These are phyloP conservation scores for Didymosphaeria variabile DNA, from an alignment of 2,329 filamentous ascomycete genomes.

Conservation along the genomic window DNA sequence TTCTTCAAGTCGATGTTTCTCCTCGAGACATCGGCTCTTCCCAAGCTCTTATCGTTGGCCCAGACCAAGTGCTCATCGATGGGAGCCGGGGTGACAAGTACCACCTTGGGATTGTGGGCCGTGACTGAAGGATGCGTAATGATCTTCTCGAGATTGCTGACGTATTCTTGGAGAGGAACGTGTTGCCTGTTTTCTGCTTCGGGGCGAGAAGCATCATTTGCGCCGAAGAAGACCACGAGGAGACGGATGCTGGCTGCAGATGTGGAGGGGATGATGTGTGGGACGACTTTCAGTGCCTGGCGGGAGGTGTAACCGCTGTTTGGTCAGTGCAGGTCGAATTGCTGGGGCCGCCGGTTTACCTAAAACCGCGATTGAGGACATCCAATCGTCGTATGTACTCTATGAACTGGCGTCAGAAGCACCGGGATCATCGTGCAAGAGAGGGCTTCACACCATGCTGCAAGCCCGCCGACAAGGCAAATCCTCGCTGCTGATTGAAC, in stretches of 20 bases:
- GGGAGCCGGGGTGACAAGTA: constrained; percentile 84
- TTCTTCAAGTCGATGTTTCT: constrained; percentile 69
- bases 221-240: constrained; percentile 82
- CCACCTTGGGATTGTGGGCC: constrained; percentile 75
- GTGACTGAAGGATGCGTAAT: constrained; percentile 74
- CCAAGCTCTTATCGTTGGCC: constrained; percentile 55
- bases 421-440: background rate
- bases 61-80: constrained; percentile 77
- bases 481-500: constrained; percentile 69
- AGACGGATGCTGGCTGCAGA: constrained; percentile 70
- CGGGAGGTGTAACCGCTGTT: constrained; percentile 80
- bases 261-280: constrained; percentile 75
- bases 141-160: constrained; percentile 75
- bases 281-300: constrained; percentile 74
- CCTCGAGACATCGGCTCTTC: constrained; percentile 52
- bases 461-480: constrained; percentile 77
- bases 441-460: constrained; percentile 67
- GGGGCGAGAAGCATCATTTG: constrained; percentile 84
- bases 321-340: constrained; percentile 19
- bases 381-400: constrained; percentile 81
- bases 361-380: constrained; percentile 87
- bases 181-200: constrained; percentile 73
- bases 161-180: constrained; percentile 79
- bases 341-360: constrained; percentile 48
- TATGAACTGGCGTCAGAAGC: constrained; percentile 47